Conservation (phyloP, 2,329 filamentous ascomycete genomes). For the Epichloe glyceriae region DNA sequence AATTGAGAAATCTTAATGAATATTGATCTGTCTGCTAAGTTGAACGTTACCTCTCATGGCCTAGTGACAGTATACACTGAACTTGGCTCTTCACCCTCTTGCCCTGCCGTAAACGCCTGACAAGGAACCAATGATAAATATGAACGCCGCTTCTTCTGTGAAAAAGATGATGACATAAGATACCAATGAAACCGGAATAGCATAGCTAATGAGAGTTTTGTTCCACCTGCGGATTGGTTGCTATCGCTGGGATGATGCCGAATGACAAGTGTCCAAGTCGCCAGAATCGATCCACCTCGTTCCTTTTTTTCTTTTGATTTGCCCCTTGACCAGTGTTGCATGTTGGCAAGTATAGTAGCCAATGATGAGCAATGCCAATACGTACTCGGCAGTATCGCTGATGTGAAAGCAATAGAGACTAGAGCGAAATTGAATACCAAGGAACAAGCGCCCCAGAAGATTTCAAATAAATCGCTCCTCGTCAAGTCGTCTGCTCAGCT, state of each 20-base stretch:
- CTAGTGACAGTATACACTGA: slow-evolving; percentile 15
- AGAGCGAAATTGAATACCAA: too few species aligned
- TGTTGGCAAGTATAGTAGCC: too few species aligned
- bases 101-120: slow-evolving; percentile 20
- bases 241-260: background rate
- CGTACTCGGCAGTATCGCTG: too few species aligned
- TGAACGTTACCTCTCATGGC: slow-evolving; percentile 10
- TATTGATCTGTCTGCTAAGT: slow-evolving; percentile 10
- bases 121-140: slow-evolving; percentile 9
- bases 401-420: too few species aligned
- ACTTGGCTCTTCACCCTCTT: slow-evolving; percentile 15
- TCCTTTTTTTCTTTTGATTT: too few species aligned
- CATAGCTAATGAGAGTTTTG: background rate
- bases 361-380: too few species aligned
- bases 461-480: background rate
- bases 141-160: slow-evolving; percentile 12
- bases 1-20: background rate
- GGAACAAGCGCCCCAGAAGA: background rate
- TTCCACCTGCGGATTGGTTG: background rate
- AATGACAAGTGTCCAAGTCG: background rate
- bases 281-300: too few species aligned
- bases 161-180: background rate
- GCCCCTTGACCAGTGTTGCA: too few species aligned
- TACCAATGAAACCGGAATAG: background rate
- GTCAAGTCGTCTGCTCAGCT: background rate